A percentile compares a stretch with the other conserved stretches of the same genome.
These are phyloP conservation scores for Amphicarpaea edgeworthii DNA, from an alignment of 306 rosid genomes.

Conservation along the genomic window DNA sequence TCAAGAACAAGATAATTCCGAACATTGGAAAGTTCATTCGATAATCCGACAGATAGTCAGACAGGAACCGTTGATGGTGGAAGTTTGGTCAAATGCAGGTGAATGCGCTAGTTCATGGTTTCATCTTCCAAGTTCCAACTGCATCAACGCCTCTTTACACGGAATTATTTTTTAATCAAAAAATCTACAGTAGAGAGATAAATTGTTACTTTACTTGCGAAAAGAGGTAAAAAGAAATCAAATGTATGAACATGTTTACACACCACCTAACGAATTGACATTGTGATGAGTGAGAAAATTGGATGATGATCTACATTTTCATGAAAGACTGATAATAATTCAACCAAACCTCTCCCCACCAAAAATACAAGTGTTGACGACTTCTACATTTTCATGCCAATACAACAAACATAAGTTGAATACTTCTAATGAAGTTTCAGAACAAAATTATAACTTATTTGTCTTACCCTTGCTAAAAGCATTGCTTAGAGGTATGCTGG, in stretches of 20 bases:
- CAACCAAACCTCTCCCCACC: not conserved
- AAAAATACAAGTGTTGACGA: slow-evolving; percentile 17
- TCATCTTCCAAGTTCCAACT: not conserved
- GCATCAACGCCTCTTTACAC: not conserved
- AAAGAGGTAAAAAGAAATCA: not conserved
- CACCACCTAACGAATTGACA: slow-evolving; percentile 1
- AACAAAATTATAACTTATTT: slow-evolving; percentile 25
- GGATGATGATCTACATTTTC: slow-evolving; percentile 35
- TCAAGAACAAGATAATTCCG: not conserved
- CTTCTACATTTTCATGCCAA: slow-evolving; percentile 36
- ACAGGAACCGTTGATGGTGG: not conserved
- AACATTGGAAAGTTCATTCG: not conserved
- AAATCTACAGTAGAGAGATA: not conserved
- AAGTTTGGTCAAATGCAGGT: not conserved
- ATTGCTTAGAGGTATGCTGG: slow-evolving; percentile 21
- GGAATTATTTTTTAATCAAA: not conserved
- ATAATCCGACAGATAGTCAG: not conserved
- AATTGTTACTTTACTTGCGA: not conserved
- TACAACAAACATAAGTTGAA: slow-evolving; percentile 35
- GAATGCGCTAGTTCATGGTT: slow-evolving; percentile 1
- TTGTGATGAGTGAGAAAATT: not conserved
- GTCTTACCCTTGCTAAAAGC: slow-evolving; percentile 37
- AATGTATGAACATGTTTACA: not conserved
- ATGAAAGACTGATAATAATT: slow-evolving; percentile 9
- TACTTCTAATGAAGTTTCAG: slow-evolving; percentile 7